Evolutionary conservation across 306 rosid genomes (phyloP).

Genomic region (Mucuna pruriens): DNA sequence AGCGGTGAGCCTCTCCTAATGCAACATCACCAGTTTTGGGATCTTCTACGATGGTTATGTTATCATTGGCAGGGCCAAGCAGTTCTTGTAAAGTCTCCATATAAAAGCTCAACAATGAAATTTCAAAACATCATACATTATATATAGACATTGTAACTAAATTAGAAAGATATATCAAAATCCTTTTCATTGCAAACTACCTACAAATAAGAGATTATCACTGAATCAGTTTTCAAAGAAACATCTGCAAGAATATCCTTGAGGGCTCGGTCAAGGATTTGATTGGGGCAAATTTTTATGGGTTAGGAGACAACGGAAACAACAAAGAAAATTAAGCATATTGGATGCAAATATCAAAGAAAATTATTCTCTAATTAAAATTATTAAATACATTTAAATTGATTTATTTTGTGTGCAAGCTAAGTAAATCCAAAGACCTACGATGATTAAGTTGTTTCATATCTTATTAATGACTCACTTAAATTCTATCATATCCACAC

Average conservation of each 20-base stretch:
- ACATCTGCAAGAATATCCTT: slow-evolving; percentile 89
- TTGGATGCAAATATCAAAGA: too few species aligned
- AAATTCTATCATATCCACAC: too few species aligned
- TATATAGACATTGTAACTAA: slow-evolving; percentile 22
- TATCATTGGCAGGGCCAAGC: slow-evolving; percentile 92
- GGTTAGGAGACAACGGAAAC: too few species aligned
- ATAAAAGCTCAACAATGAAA: slow-evolving; percentile 74
- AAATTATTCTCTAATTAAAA: too few species aligned
- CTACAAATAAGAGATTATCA: slow-evolving; percentile 91
- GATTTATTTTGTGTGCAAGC: too few species aligned
- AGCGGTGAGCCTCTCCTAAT: slow-evolving; percentile 95
- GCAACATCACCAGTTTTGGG: slow-evolving; percentile 98
- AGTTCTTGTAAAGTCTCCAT: slow-evolving; percentile 98
- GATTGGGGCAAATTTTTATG: too few species aligned
- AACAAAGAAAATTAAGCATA: too few species aligned
- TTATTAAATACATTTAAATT: too few species aligned
- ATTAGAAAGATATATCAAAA: slow-evolving; percentile 3
- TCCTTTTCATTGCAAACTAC: slow-evolving; percentile 47
- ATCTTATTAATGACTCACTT: too few species aligned
- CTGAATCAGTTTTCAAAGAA: slow-evolving; percentile 75
- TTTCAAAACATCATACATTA: slow-evolving; percentile 17
- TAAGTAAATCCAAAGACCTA: too few species aligned
- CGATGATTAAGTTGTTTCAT: too few species aligned
- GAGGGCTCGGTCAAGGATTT: too few species aligned
- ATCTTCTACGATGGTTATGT: slow-evolving; percentile 88